Evolutionary conservation across 2,329 filamentous ascomycete genomes (phyloP).

Genomic region (Magnaporthiopsis poae): DNA sequence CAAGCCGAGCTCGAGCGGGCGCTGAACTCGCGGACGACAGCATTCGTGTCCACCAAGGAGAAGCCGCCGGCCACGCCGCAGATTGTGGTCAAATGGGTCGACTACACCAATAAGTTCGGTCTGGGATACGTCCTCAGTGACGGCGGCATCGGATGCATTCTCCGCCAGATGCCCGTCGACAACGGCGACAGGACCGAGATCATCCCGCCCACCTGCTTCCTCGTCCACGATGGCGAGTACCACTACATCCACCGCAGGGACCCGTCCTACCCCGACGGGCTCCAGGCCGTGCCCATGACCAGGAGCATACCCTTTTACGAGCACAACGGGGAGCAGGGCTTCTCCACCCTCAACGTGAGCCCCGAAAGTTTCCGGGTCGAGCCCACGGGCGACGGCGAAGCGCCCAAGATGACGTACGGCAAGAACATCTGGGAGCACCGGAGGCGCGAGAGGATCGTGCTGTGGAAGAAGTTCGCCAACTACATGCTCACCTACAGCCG

Average conservation of each 20-base stretch:
- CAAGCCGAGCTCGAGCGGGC: conserved; percentile 53
- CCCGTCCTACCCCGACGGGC: conserved; percentile 42
- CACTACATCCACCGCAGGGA: conserved; percentile 57
- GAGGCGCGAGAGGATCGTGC: conserved; percentile 54
- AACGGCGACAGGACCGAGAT: conserved; percentile 39
- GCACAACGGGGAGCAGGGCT: conserved; percentile 54
- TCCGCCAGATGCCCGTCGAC: conserved; percentile 45
- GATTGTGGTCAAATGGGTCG: conserved; percentile 72
- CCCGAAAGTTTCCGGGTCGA: conserved; percentile 51
- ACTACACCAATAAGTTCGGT: conserved; percentile 80
- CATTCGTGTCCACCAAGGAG: conserved; percentile 46
- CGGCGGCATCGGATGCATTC: conserved; percentile 65
- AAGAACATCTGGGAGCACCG: conserved; percentile 56
- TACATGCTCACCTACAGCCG: conserved; percentile 66
- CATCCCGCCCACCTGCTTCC: conserved; percentile 60
- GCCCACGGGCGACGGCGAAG: conserved; percentile 47
- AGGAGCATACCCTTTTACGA: conserved; percentile 64
- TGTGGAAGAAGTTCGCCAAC: conserved; percentile 67
- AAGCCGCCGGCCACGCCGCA: conserved; percentile 47
- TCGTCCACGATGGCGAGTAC: conserved; percentile 60
- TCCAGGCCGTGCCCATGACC: conserved; percentile 55
- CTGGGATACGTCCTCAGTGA: conserved; percentile 76
- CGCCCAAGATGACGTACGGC: conserved; percentile 51
- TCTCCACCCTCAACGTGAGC: conserved; percentile 54
- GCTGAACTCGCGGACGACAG: conserved; percentile 53